Base-by-base conservation (phyloP, 805 yeast species). In the Lachancea waltii region DNA sequence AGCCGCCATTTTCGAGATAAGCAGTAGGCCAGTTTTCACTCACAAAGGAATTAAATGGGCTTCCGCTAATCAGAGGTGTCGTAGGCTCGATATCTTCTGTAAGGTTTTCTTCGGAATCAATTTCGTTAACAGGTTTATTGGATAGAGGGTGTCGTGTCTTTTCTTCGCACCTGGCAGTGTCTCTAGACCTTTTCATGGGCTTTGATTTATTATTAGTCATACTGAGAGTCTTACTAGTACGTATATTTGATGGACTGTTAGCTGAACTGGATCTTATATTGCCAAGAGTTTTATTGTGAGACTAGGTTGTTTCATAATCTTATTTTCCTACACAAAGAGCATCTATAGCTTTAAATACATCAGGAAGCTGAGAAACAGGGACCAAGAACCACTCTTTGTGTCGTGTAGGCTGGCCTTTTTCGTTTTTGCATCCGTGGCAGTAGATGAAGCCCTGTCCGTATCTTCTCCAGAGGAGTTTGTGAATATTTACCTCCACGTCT, bases 361-460 rank as follows among this genome's bases (percentile, higher is more conserved):
- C 23, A 2, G 51, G 47, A 26, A 58, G 41, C 9, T 57, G 54
- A 6, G 23, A 19, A 2, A 54, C 46, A 5, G 60, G 56, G 5
- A 58, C 46, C 27, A 46, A 37, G 23, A 51, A 49, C 59, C 61
- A 55, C 36, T 56, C 62, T 3, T 37, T 37, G 41, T 60, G 62
- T 29, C 48, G 45, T 19, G 47, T 52, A 23, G 41, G 41, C 8
- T 45, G 28, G 7, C 47, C 47, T 5, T 29, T 30, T 2, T 43
- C 45, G 29, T 45, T 49, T 11, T 27, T 17, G 46, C 63, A 58
- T 4, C 59, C 62, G 25, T 48, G 44, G 33, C 63, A 58, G 39
- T 50, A 43, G 14, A 56, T 41, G 4, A 51, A 26, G 0, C 60
- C 62, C 34, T 53, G 51, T 0, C 62, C 63, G 21, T 48, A 56